A percentile compares a stretch with the other conserved stretches of the same genome.
Conservation (phyloP, 495 filamentous ascomycete genomes). For the Hypoxylon lienhwacheense region DNA sequence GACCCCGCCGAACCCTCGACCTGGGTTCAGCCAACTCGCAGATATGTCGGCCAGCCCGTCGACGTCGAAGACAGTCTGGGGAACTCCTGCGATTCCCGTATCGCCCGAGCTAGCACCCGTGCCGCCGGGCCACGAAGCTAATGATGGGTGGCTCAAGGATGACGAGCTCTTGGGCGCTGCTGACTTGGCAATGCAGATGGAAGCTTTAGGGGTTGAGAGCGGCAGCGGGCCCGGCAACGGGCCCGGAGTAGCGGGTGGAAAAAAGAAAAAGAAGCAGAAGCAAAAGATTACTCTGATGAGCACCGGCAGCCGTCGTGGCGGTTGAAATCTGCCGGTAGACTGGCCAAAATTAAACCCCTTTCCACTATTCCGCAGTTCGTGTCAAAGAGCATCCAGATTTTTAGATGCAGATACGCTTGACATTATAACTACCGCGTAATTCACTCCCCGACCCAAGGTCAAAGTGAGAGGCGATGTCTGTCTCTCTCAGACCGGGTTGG, state of each 20-base stretch:
- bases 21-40: constrained; percentile 48
- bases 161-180: constrained; percentile 44
- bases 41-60: constrained; percentile 75
- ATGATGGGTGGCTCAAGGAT: constrained; percentile 83
- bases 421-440: background rate
- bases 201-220: constrained; percentile 46
- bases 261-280: constrained; percentile 91
- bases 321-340: constrained; percentile 1
- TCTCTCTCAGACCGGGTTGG: background rate
- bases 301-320: constrained; percentile 56
- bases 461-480: background rate
- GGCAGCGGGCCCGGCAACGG: constrained; percentile 24
- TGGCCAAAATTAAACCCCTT: background rate
- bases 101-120: constrained; percentile 51
- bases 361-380: background rate
- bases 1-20: constrained; percentile 44
- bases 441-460: background rate
- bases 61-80: constrained; percentile 81
- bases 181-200: constrained; percentile 50
- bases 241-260: constrained; percentile 46
- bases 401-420: background rate
- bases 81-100: constrained; percentile 66
- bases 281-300: constrained; percentile 97
- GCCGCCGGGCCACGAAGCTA: constrained; percentile 43
- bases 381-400: background rate